phyloP scores from a whole-genome alignment of 768 basidiomycete genomes.

The Crucibulum laeve region DNA sequence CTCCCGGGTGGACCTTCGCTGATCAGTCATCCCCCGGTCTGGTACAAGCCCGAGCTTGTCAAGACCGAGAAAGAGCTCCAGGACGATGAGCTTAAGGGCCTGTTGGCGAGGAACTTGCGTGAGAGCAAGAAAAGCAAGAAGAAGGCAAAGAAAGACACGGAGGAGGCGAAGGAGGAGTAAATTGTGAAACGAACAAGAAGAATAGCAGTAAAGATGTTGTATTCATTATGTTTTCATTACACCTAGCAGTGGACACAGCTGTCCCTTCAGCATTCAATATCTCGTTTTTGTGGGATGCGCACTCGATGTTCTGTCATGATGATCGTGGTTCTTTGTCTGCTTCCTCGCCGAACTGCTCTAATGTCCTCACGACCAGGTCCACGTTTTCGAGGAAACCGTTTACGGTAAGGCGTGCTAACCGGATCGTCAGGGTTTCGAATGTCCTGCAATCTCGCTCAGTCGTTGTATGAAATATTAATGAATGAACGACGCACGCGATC shows the following conservation, averaged over 20 bases:
- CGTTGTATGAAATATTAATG: neutral
- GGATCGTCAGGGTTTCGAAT: slow-evolving; percentile 75
- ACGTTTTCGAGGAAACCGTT: slow-evolving; percentile 90
- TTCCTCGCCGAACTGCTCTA: slow-evolving; percentile 75
- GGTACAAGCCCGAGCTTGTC: slow-evolving; percentile 92
- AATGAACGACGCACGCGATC: slow-evolving; percentile 57
- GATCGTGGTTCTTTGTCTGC: slow-evolving; percentile 31
- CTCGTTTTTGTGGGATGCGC: neutral
- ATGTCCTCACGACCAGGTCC: slow-evolving; percentile 78
- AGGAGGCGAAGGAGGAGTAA: slow-evolving; percentile 22
- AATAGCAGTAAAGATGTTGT: no score
- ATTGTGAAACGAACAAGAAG: no score
- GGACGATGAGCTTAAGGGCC: slow-evolving; percentile 80
- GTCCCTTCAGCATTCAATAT: neutral
- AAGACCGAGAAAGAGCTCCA: slow-evolving; percentile 87
- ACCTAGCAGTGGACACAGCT: neutral
- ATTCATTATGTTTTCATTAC: no score
- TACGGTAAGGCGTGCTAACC: slow-evolving; percentile 77
- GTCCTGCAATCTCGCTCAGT: slow-evolving; percentile 35
- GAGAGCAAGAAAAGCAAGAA: slow-evolving; percentile 93
- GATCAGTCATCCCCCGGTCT: slow-evolving; percentile 83
- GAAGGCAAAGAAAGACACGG: slow-evolving; percentile 59
- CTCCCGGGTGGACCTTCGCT: slow-evolving; percentile 84
- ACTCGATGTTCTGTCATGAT: slow-evolving; percentile 2
- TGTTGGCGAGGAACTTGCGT: slow-evolving; percentile 74